Evolutionary conservation across 192 early-diverging fungal species (phyloP), one percentile per base, ranked within the genome.

Genomic region (Phycomyces blakesleeanus): DNA sequence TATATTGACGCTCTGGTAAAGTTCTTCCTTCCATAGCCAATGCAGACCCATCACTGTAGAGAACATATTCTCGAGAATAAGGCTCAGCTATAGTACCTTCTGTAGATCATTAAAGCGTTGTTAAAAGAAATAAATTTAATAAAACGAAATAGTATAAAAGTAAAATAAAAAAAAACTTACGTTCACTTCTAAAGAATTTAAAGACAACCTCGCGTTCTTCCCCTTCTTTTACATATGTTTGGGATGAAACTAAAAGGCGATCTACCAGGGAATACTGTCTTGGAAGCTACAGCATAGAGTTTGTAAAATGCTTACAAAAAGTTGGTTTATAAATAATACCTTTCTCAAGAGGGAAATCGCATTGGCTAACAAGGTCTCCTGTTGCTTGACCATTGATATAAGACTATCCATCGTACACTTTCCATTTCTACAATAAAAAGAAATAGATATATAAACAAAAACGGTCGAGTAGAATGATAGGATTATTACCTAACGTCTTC

Each of bases 261-360:
- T 84, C 78, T 2, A 90, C 84, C 4, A 87, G 58, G 12, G 69
- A 59, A 54, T 81, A 73, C 55, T 89, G 88, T 37, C 72, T 72
- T 26, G 88, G 88, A 29, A 89, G 76, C 83, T 82, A 62, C 15
- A 18, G 55, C 21, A 25, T 5, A 42, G 14, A n/a, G 8, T 26
- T 49, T 40, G 50, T 20, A 57, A 26, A 40, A 10, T 15, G 1
- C 38, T 24, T 12, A 21, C 47, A 20, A 50, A 8, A 25, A 11
- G 5, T 54, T 39, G 54, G 16, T 34, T 54, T 14, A 34, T 75
- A 34, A 2, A 34, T 7, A 34, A 5, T 34, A 84, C 82, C 73
- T 85, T 85, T 51, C 80, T 69, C 10, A 85, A 52, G 24, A 85
- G 68, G 4, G 81, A 74, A 61, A 81, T 85, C 0, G 81, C 75